Base-by-base conservation (phyloP, 2,329 filamentous ascomycete genomes). In the Meredithiella fracta region DNA sequence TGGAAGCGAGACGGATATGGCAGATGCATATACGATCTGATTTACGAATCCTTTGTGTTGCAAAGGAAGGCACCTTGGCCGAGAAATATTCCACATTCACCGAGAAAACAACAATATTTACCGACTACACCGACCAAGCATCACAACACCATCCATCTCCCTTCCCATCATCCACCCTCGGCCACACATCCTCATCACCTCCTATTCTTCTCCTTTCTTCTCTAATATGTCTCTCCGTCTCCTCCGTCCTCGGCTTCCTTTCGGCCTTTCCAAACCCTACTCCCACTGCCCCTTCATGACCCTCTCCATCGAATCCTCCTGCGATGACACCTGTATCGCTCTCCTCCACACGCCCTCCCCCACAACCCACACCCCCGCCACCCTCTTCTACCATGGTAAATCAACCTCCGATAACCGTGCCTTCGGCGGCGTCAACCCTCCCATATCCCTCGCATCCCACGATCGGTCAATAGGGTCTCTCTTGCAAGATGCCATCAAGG, bases 241-340 rank as follows among this genome's bases (percentile, higher is more conserved):
- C 7, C 29, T 23, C 31, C 34, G 29, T 52, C 17, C 15, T 47
- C 29, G 22, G 38, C 29, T 20, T 17, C 34, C n/a, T 14, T 15
- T 42, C n/a, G n/a, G 47, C 20, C 38, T 38, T 26, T 14, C 37
- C 20, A 34, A 31, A 26, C 17, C 3, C 40, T 47, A 26, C 29
- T 61, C 59, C 17, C 69, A n/a, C n/a, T n/a, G 68, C 25, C 60
- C 59, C 42, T 71, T 79, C 57, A 65, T 77, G 17, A 80, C 77
- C 3, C 76, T 91, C 51, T 85, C 85, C 54, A 89, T 92, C 64
- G 86, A 92, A 67, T 85, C 84, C 8, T 89, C 85, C 2, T 92
- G 91, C 74, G 91, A 97, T 69, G 91, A 97, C 71, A 95, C 90
- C 1, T 90, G 85, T 58, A 89, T 96, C 20, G 85, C 91, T 29